Conservation (phyloP, 2,329 filamentous ascomycete species). For the Alternaria ventricosa region DNA sequence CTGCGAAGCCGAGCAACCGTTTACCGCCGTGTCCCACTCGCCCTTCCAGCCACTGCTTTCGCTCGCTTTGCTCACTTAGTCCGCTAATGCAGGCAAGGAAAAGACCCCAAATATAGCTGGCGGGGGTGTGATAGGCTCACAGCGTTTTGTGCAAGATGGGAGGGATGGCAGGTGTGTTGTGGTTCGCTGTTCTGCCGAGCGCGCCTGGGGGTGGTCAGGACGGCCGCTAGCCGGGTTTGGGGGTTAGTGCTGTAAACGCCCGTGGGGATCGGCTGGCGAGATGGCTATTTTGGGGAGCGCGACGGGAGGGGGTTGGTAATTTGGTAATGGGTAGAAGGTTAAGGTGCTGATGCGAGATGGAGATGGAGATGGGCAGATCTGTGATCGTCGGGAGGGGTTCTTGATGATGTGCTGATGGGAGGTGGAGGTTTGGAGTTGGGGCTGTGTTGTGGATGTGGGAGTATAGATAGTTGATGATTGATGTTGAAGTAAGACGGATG, state of each 20-base stretch:
- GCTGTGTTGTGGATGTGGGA: neutral
- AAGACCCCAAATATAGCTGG: slow-evolving; percentile 29
- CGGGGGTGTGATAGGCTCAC: slow-evolving; percentile 13
- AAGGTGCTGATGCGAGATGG: neutral
- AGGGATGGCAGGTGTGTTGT: neutral
- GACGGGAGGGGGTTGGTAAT: neutral
- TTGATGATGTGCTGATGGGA: neutral
- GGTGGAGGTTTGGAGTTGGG: neutral
- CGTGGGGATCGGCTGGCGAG: neutral
- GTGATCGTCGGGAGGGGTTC: neutral
- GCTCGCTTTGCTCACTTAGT: neutral
- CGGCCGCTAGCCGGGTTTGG: neutral
- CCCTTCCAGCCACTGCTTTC: slow-evolving; percentile 1
- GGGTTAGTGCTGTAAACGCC: slow-evolving; percentile 7
- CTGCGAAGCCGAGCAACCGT: slow-evolving; percentile 5
- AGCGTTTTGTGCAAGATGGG: neutral
- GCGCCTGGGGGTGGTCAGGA: slow-evolving; percentile 5
- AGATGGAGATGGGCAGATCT: neutral
- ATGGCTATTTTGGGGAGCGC: slow-evolving; percentile 1
- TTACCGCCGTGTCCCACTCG: slow-evolving; percentile 16
- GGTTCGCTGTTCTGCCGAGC: slow-evolving; percentile 24
- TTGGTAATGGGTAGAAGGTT: neutral
- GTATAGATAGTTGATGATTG: neutral
- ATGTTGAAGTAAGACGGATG: neutral
- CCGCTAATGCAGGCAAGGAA: neutral